A percentile compares a stretch with the other conserved stretches of the same genome.
Conservation (phyloP, 1,284 basidiomycete genomes). For the Pseudozyma tsukubaensis region DNA sequence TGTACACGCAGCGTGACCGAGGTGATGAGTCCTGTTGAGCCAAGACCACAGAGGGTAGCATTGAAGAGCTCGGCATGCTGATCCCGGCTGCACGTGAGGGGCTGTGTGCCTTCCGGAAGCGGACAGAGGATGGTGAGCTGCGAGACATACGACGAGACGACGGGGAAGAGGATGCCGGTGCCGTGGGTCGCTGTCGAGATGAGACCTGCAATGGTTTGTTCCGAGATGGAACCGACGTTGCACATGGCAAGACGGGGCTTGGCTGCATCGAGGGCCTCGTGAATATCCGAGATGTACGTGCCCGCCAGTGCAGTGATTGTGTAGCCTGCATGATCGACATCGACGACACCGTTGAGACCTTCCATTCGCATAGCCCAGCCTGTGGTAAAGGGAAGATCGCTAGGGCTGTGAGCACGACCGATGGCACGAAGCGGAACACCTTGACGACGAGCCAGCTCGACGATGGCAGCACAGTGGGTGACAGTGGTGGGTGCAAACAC, state of each 20-base stretch:
- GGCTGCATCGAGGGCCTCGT: constrained; percentile 74
- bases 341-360: constrained; percentile 57
- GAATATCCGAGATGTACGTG: constrained; percentile 68
- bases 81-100: constrained; percentile 77
- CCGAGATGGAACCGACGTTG: constrained; percentile 94
- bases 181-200: constrained; percentile 96
- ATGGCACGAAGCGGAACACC: constrained; percentile 81
- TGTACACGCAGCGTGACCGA: constrained; percentile 83
- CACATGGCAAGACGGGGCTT: constrained; percentile 79
- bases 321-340: constrained; percentile 34
- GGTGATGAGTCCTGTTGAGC: constrained; percentile 90
- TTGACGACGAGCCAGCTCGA: constrained; percentile 85
- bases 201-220: constrained; percentile 93
- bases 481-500: constrained; percentile 83
- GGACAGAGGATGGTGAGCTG: constrained; percentile 77
- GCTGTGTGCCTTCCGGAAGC: constrained; percentile 73
- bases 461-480: constrained; percentile 79
- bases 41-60: constrained; percentile 91
- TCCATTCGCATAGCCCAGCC: constrained; percentile 67
- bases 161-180: constrained; percentile 82
- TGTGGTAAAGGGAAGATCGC: constrained; percentile 75
- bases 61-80: constrained; percentile 83
- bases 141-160: constrained; percentile 84
- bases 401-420: constrained; percentile 91
- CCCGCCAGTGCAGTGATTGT: constrained; percentile 61